Conservation (phyloP, 2,329 filamentous ascomycete genomes). For the Aureobasidium namibiae region DNA sequence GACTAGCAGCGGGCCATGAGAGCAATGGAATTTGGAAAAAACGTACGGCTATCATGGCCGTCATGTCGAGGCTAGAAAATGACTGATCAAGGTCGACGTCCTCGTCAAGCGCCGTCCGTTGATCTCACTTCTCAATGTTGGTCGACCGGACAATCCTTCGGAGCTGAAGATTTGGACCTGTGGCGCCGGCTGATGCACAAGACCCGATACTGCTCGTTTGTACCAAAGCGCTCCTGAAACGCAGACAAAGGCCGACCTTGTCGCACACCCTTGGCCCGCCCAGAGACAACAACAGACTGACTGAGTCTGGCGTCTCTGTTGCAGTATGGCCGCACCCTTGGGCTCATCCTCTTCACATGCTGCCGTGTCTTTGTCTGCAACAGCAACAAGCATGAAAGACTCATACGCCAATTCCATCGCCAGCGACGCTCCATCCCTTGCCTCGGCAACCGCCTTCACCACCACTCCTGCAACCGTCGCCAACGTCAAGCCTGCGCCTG, state of each 20-base stretch:
- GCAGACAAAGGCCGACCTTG: background rate
- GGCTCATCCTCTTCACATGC: background rate
- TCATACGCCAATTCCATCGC: conserved; percentile 18
- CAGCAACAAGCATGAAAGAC: conserved; percentile 17
- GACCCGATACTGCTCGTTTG: background rate
- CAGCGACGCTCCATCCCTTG: conserved; percentile 19
- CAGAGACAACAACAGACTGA: background rate
- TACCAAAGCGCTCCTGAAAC: background rate
- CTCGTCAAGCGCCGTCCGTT: background rate
- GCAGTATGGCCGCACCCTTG: background rate
- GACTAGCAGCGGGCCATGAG: background rate
- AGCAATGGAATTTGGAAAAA: background rate
- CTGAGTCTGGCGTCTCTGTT: background rate
- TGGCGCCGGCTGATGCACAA: conserved; percentile 5
- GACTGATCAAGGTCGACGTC: background rate
- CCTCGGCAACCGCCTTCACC: conserved; percentile 18
- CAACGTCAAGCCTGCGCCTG: conserved; percentile 62
- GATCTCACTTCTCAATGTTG: background rate
- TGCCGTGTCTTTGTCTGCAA: background rate
- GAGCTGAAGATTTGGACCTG: background rate
- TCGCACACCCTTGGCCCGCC: background rate
- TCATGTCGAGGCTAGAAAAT: background rate
- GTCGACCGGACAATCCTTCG: background rate
- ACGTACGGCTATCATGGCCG: background rate
- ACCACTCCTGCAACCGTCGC: conserved; percentile 17